Evolutionary conservation across 1,139 yeast genomes (phyloP).

Genomic region (Candida dubliniensis): DNA sequence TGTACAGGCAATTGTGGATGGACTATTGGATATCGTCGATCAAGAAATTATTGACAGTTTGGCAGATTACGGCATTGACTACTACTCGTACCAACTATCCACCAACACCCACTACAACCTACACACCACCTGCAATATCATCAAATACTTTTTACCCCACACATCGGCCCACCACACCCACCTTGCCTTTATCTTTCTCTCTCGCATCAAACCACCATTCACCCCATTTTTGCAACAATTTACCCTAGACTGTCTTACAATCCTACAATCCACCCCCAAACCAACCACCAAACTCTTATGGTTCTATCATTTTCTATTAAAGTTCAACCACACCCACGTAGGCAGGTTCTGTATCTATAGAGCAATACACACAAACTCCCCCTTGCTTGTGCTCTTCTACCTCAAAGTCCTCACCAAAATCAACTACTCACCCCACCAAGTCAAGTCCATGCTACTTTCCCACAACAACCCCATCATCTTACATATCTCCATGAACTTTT

Average conservation of each 20-base stretch:
- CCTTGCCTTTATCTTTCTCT: constrained; percentile 6
- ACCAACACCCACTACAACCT: constrained; percentile 2
- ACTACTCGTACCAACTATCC: constrained; percentile 8
- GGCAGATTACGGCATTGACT: constrained; percentile 8
- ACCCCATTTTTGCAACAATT: constrained; percentile 5
- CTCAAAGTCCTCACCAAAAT: constrained; percentile 6
- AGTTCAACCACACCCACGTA: constrained; percentile 5
- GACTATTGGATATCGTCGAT: constrained; percentile 10
- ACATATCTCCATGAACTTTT: constrained; percentile 58
- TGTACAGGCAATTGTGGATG: constrained; percentile 5
- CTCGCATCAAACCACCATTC: constrained; percentile 3
- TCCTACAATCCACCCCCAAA: constrained; percentile 4
- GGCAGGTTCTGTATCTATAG: constrained; percentile 12
- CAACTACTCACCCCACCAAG: constrained; percentile 6
- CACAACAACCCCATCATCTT: constrained; percentile 15
- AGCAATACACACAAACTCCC: constrained; percentile 6
- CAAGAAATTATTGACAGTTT: constrained; percentile 5
- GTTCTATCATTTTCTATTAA: constrained; percentile 12
- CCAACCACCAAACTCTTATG: constrained; percentile 4
- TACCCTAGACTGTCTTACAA: constrained; percentile 7
- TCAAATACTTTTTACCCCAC: constrained; percentile 10
- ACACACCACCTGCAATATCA: constrained; percentile 2
- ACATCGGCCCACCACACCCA: constrained; percentile 10
- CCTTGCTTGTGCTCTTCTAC: constrained; percentile 6
- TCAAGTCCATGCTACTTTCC: constrained; percentile 12